Conservation (phyloP, 1,284 basidiomycete species). For the Takashimella koratensis region DNA sequence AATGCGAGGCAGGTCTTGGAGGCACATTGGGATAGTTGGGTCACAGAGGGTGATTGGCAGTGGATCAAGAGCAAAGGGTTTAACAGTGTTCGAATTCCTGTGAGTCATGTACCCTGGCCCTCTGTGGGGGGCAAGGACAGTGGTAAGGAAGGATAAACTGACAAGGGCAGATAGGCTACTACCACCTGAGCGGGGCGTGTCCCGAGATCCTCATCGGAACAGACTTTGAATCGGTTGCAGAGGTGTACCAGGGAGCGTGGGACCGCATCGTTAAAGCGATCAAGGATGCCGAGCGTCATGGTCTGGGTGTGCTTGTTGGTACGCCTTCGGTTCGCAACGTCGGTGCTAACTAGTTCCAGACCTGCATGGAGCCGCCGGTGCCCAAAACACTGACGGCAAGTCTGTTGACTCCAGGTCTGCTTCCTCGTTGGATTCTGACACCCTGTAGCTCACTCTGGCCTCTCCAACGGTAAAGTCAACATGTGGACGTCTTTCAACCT, state of each 20-base stretch:
- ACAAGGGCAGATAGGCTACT: constrained; percentile 73
- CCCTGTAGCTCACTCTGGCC: constrained; percentile 39
- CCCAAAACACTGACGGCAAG: constrained; percentile 51
- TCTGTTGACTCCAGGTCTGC: constrained; percentile 18
- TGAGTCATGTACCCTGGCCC: constrained; percentile 47
- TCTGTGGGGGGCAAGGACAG: not conserved
- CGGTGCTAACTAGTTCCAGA: constrained; percentile 31
- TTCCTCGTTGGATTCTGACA: constrained; percentile 3
- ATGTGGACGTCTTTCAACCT: constrained; percentile 54
- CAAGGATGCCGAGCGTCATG: constrained; percentile 58
- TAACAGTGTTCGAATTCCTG: constrained; percentile 78
- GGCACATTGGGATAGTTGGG: constrained; percentile 76
- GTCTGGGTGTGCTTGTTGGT: constrained; percentile 79
- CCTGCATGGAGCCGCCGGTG: constrained; percentile 52
- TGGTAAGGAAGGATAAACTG: not conserved
- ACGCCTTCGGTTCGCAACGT: constrained; percentile 1
- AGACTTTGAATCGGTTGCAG: constrained; percentile 61
- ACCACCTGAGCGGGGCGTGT: constrained; percentile 64
- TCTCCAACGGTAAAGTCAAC: constrained; percentile 43
- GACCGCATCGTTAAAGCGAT: constrained; percentile 64
- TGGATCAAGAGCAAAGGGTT: constrained; percentile 72
- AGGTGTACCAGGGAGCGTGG: constrained; percentile 72
- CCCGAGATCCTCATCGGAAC: constrained; percentile 65
- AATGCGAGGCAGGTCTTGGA: constrained; percentile 64
- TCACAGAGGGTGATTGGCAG: constrained; percentile 64